Base-by-base conservation (phyloP, 1,284 basidiomycete genomes). In the Lignosus rhinocerotis region DNA sequence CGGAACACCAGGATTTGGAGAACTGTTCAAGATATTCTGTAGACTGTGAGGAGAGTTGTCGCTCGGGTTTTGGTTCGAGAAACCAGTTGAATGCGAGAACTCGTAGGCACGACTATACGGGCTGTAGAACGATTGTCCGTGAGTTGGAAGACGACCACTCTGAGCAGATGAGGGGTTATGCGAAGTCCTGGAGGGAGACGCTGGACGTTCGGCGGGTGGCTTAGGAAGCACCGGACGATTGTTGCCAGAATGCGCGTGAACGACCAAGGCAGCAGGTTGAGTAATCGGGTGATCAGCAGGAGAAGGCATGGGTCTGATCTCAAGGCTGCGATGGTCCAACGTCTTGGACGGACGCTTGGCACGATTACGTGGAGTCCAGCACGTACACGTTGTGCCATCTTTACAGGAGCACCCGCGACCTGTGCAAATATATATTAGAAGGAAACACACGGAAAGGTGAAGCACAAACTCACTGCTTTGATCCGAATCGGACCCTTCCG, bases 71-170 rank as follows among this genome's bases (percentile, higher is more conserved):
- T 47, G 44, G 31, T 19, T 36, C 10, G 62, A 38, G 51, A 45
- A 51, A 12, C 74, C 74, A 38, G 68, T 48, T 1, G 69, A 66
- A 52, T 77, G 74, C 16, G 67, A 54, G 6, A 75, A 72, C 64
- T 83, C 85, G 65, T 85, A 84, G 17, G 84, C 83, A 31, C 85
- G 79, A 25, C 80, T 78, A 59, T 88, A 89, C 0, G 87, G 88
- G 53, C 83, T 85, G 67, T 76, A 86, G 53, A 75, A 74, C 53
- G 73, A 70, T 53, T 68, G 70, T 38, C 80, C 79, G 66, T 81
- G 79, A 39, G 70, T 70, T 63, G 80, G 80, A 66, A 55, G 56
- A 16, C 66, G 67, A 6, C 44, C 11, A 7, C 43, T 42, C 45
- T 47, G 52, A 45, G 59, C 47, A 52, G 36, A 38, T 41, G 64